Conservation (phyloP, 371 early-diverging fungal genomes). For the Basidiobolus meristosporus region DNA sequence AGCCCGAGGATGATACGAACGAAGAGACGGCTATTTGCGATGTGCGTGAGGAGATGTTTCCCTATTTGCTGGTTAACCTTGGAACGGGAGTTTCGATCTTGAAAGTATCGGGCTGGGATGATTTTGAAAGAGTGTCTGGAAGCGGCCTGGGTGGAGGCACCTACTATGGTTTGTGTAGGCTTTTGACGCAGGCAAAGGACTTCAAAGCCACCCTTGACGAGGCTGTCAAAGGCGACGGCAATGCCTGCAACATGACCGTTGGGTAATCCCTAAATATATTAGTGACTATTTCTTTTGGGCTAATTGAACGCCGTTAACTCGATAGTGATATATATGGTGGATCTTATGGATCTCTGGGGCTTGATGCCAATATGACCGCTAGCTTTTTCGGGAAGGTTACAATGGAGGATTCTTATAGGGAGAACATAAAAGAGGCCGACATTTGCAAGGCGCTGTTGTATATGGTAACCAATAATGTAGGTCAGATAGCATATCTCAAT, state of each 20-base stretch:
- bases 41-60: not conserved
- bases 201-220: too few species aligned
- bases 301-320: slow-evolving; percentile 86
- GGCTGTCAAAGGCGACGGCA: slow-evolving; percentile 14
- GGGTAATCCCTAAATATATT: slow-evolving; percentile 19
- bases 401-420: not conserved
- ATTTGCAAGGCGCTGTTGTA: not conserved
- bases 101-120: too few species aligned
- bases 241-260: not conserved
- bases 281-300: slow-evolving; percentile 85
- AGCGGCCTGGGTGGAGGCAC: too few species aligned
- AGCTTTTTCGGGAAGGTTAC: slow-evolving; percentile 47
- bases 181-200: too few species aligned
- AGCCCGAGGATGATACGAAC: slow-evolving; percentile 42
- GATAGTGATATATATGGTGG: slow-evolving; percentile 35
- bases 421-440: not conserved
- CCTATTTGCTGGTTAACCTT: slow-evolving; percentile 59
- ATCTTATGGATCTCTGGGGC: slow-evolving; percentile 39
- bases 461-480: slow-evolving; percentile 83
- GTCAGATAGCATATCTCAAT: slow-evolving; percentile 94
- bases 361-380: slow-evolving; percentile 70
- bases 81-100: slow-evolving; percentile 87
- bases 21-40: not conserved
- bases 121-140: too few species aligned
- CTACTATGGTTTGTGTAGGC: too few species aligned